A percentile compares a stretch with the other conserved stretches of the same genome.
Conservation (phyloP, 1,139 yeast genomes). For the Yamadazyma dushanensis region DNA sequence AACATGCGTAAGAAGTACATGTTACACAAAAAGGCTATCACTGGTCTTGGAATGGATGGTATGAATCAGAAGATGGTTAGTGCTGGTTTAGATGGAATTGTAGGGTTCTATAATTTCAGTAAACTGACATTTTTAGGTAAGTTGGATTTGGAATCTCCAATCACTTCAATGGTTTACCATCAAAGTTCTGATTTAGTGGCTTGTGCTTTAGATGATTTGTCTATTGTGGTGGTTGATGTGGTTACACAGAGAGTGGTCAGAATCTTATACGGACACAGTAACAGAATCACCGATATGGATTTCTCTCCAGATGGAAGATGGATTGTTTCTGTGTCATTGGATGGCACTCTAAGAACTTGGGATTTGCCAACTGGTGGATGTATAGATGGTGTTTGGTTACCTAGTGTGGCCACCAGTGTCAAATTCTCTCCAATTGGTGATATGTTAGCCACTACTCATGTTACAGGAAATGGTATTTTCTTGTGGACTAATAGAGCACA, state of each 20-base stretch:
- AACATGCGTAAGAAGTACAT: slow-evolving; percentile 62
- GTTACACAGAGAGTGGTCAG: slow-evolving; percentile 82
- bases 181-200: slow-evolving; percentile 84
- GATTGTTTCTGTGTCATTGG: slow-evolving; percentile 83
- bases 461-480: slow-evolving; percentile 83
- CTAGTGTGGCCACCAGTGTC: slow-evolving; percentile 76
- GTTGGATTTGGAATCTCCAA: slow-evolving; percentile 70
- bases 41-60: slow-evolving; percentile 88
- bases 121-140: slow-evolving; percentile 69
- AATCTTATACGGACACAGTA: slow-evolving; percentile 85
- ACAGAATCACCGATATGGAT: slow-evolving; percentile 84
- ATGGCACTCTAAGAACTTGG: slow-evolving; percentile 93
- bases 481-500: slow-evolving; percentile 93
- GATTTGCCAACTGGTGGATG: slow-evolving; percentile 97
- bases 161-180: slow-evolving; percentile 76
- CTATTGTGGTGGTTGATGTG: slow-evolving; percentile 80
- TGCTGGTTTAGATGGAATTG: slow-evolving; percentile 83
- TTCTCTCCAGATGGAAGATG: slow-evolving; percentile 96
- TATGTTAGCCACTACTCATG: slow-evolving; percentile 90
- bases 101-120: slow-evolving; percentile 85
- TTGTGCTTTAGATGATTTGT: slow-evolving; percentile 80
- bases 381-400: slow-evolving; percentile 84
- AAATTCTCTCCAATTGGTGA: slow-evolving; percentile 89
- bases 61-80: slow-evolving; percentile 87
- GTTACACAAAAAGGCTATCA: slow-evolving; percentile 76